phyloP scores from a whole-genome alignment of 1,284 basidiomycete genomes.

The Coniophora puteana region DNA sequence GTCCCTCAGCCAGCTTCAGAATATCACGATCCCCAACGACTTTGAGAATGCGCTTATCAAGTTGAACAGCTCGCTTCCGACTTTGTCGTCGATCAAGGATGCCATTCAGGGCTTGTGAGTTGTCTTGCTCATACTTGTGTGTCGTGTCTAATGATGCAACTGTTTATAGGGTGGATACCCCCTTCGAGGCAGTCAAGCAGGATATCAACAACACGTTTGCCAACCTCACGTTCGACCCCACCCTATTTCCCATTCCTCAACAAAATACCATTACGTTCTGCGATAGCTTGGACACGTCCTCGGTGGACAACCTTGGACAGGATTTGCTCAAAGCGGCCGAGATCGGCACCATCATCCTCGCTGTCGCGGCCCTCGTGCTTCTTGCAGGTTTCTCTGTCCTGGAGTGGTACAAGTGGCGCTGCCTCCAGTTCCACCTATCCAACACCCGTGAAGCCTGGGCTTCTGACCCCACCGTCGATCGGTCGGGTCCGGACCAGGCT shows the following conservation, averaged over 20 bases:
- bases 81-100: constrained; percentile 71
- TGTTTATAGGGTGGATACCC: constrained; percentile 64
- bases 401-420: constrained; percentile 81
- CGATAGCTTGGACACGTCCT: constrained; percentile 70
- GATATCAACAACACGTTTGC: constrained; percentile 86
- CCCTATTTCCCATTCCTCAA: constrained; percentile 70
- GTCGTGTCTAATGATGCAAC: constrained; percentile 12
- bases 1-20: constrained; percentile 66
- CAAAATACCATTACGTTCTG: constrained; percentile 70
- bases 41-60: constrained; percentile 71
- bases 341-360: constrained; percentile 72
- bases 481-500: constrained; percentile 28
- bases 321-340: constrained; percentile 76
- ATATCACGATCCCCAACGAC: constrained; percentile 78
- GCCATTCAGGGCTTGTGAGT: constrained; percentile 71
- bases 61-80: constrained; percentile 82
- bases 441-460: constrained; percentile 73
- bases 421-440: constrained; percentile 58
- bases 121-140: background rate
- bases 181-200: constrained; percentile 81
- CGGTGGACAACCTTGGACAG: constrained; percentile 78
- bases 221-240: constrained; percentile 65
- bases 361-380: constrained; percentile 58
- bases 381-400: constrained; percentile 62
- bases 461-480: constrained; percentile 60